Conservation (phyloP, 1,284 basidiomycete genomes). For the Tilletia caries region DNA sequence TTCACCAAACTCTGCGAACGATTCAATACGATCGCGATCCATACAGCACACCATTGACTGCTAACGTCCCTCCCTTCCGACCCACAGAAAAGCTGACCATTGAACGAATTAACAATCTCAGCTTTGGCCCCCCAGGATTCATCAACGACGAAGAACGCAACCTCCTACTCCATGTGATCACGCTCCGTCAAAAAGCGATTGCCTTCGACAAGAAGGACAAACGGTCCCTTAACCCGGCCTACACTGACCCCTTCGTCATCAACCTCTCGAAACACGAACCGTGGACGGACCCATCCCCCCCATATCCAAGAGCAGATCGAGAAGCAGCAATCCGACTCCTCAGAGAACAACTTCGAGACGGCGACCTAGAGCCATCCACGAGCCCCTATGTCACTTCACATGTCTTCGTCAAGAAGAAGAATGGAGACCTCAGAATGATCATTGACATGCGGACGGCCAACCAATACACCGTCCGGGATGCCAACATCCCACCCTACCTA, state of each 20-base stretch:
- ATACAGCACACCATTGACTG: background rate
- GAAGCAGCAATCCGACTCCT: background rate
- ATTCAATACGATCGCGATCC: background rate
- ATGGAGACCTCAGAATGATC: background rate
- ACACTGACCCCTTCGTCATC: background rate
- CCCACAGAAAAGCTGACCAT: background rate
- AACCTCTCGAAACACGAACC: background rate
- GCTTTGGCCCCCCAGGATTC: background rate
- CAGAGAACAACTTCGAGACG: background rate
- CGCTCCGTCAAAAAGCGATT: background rate
- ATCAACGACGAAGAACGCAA: background rate
- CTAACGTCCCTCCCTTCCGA: background rate
- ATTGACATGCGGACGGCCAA: background rate
- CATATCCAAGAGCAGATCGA: background rate
- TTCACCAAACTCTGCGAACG: background rate
- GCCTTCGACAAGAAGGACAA: background rate
- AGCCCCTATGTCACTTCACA: background rate
- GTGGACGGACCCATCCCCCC: background rate
- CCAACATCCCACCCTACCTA: background rate
- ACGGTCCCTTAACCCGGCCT: background rate
- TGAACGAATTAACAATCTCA: background rate
- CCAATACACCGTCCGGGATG: background rate
- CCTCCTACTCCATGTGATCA: background rate
- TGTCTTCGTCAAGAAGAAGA: background rate
- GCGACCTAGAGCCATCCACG: background rate